phyloP scores from a whole-genome alignment of 176 grass and related monocot species.

The Phyllostachys edulis region DNA sequence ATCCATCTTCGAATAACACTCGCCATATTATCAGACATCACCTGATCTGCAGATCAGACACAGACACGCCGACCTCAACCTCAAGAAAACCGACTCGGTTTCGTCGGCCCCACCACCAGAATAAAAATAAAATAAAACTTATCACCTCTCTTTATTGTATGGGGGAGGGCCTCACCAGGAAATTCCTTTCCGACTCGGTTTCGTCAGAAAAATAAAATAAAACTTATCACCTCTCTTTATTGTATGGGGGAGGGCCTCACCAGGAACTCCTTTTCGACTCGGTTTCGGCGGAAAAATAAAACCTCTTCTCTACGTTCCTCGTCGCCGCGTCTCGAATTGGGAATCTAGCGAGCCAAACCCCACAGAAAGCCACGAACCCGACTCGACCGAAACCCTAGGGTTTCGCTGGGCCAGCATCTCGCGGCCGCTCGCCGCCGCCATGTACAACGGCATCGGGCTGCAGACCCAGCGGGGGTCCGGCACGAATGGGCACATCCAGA shows the following conservation, averaged over 20 bases:
- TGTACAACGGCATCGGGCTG: conserved; percentile 98
- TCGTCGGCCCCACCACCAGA: background rate
- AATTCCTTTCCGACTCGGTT: too few relatives aligned
- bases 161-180: too few relatives aligned
- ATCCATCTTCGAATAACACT: too few relatives aligned
- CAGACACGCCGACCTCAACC: background rate
- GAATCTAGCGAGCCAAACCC: conserved; percentile 21
- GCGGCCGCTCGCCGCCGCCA: conserved; percentile 5
- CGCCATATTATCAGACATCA: background rate
- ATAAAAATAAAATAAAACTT: background rate
- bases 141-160: too few relatives aligned
- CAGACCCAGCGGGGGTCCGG: conserved; percentile 88
- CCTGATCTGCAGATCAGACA: too few relatives aligned
- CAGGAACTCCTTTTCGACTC: too few relatives aligned
- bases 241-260: too few relatives aligned
- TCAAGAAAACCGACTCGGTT: background rate
- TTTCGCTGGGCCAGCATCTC: background rate
- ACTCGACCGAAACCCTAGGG: conserved; percentile 19
- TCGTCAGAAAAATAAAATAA: too few relatives aligned
- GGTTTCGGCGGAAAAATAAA: too few relatives aligned
- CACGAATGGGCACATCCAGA: conserved; percentile 88
- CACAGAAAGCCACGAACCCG: background rate
- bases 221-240: too few relatives aligned
- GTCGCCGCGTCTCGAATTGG: too few relatives aligned
- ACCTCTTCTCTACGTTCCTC: too few relatives aligned